Conservation (phyloP, 306 rosid genomes). For the Alnus glutinosa region DNA sequence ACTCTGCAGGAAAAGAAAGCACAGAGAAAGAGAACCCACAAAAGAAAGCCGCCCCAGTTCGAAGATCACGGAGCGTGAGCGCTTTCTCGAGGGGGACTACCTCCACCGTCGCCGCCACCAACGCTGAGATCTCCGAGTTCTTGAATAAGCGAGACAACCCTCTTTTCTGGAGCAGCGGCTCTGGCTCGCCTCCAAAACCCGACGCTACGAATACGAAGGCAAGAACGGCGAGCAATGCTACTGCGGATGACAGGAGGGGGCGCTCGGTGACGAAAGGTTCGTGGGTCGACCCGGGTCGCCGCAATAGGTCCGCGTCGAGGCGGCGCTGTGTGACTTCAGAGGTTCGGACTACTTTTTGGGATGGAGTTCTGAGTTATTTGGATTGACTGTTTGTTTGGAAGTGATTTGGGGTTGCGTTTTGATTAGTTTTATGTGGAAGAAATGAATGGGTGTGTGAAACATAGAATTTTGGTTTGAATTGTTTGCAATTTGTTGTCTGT, state of each 20-base stretch:
- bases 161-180: constrained; percentile 47
- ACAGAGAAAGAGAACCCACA: constrained; percentile 9
- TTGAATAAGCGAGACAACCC: constrained; percentile 86
- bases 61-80: constrained; percentile 88
- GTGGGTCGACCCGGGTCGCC: constrained; percentile 45
- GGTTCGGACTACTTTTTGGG: constrained; percentile 36
- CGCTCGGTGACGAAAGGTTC: constrained; percentile 48
- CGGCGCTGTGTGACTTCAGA: constrained; percentile 51
- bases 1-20: constrained; percentile 28
- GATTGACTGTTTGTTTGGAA: background rate
- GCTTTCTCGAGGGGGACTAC: constrained; percentile 46
- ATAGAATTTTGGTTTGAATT: background rate
- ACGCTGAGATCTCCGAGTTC: constrained; percentile 48
- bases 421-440: background rate
- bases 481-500: constrained; percentile 21
- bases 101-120: background rate
- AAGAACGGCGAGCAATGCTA: constrained; percentile 6
- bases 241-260: constrained; percentile 40
- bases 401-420: background rate
- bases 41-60: constrained; percentile 47
- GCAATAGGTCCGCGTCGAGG: constrained; percentile 63
- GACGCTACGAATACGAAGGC: constrained; percentile 20
- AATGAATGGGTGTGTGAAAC: background rate
- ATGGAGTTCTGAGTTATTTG: background rate
- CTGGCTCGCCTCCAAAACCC: constrained; percentile 23